These are phyloP conservation scores for Thelephora terrestris DNA, from an alignment of 1,284 basidiomycete species.

Conservation along the genomic window DNA sequence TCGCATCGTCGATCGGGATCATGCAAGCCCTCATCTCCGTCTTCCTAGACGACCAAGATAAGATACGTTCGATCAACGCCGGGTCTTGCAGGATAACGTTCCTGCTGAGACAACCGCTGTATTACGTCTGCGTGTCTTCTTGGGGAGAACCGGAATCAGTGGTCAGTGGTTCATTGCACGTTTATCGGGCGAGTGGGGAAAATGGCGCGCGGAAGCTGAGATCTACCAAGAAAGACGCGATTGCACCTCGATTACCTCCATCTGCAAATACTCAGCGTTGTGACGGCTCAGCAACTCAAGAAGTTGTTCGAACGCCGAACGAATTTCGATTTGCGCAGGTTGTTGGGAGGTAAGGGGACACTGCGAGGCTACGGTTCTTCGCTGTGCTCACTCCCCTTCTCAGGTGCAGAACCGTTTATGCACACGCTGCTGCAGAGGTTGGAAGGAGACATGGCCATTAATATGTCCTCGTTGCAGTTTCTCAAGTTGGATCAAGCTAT, in stretches of 20 bases:
- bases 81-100: constrained; percentile 77
- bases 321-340: constrained; percentile 84
- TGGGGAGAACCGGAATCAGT: constrained; percentile 93
- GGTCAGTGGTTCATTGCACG: constrained; percentile 41
- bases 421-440: constrained; percentile 58
- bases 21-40: constrained; percentile 94
- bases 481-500: constrained; percentile 62
- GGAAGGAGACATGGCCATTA: constrained; percentile 74
- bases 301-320: constrained; percentile 81
- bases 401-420: constrained; percentile 79
- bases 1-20: constrained; percentile 80
- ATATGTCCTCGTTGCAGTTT: constrained; percentile 73
- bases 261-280: constrained; percentile 83
- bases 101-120: constrained; percentile 77
- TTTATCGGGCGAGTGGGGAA: not conserved
- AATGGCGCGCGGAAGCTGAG: constrained; percentile 16
- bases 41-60: constrained; percentile 79
- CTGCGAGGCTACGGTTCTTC: not conserved
- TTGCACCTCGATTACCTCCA: constrained; percentile 93
- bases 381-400: constrained; percentile 1
- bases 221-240: constrained; percentile 68
- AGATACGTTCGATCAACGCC: constrained; percentile 69
- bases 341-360: constrained; percentile 62
- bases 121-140: constrained; percentile 82
- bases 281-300: constrained; percentile 77